These are phyloP conservation scores for Oryza officinalis DNA, from an alignment of 176 grass and related monocot species.

Conservation along the genomic window DNA sequence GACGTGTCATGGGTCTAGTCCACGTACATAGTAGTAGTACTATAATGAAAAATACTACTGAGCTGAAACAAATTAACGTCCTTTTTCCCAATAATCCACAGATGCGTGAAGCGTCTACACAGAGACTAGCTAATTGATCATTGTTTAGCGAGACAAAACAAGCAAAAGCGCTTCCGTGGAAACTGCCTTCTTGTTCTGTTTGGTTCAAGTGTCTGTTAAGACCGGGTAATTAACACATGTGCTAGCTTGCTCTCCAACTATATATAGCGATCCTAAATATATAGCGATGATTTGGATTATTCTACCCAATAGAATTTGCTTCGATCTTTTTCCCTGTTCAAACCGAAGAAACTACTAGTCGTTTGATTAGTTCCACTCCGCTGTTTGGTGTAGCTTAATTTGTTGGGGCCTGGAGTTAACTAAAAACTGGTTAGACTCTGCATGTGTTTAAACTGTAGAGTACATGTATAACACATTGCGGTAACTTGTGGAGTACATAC, in stretches of 20 bases:
- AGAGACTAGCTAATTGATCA: neutral
- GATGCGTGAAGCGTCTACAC: neutral
- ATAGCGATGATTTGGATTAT: neutral
- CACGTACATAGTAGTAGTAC: neutral
- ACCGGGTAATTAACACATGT: conserved; percentile 21
- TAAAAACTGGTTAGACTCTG: neutral
- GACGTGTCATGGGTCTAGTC: neutral
- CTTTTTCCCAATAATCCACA: neutral
- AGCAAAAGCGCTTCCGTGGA: conserved; percentile 24
- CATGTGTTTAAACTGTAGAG: neutral
- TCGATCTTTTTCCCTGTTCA: neutral
- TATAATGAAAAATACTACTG: neutral
- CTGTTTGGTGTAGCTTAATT: neutral
- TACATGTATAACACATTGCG: neutral
- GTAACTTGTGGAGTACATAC: neutral
- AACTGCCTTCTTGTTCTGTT: neutral
- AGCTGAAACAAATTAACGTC: neutral
- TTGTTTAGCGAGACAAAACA: conserved; percentile 8
- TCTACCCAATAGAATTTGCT: neutral
- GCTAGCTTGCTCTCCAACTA: neutral
- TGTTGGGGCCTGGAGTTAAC: neutral
- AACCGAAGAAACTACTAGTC: neutral
- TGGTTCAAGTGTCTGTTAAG: neutral
- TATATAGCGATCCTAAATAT: neutral
- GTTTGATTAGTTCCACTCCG: neutral